phyloP scores from a whole-genome alignment of 2,329 filamentous ascomycete genomes.

The Diaporthe humulicola region DNA sequence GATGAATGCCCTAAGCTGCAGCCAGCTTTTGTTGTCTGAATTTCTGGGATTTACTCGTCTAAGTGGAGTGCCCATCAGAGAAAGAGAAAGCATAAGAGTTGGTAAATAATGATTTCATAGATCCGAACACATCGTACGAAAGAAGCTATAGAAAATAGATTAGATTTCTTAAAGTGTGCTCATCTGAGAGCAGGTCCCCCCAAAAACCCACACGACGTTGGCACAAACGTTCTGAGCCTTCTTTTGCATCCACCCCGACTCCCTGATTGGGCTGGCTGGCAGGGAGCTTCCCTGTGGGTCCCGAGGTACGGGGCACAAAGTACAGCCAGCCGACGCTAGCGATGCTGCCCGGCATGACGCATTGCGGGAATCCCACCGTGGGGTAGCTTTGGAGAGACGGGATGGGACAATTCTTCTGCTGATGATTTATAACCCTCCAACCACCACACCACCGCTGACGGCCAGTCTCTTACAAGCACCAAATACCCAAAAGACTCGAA shows the following conservation, averaged over 20 bases:
- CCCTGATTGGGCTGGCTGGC: not conserved
- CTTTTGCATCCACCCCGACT: not conserved
- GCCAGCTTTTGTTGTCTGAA: not conserved
- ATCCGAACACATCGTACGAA: not conserved
- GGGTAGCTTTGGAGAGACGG: conserved; percentile 8
- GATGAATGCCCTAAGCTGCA: not conserved
- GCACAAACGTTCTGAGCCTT: not conserved
- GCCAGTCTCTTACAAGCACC: not conserved
- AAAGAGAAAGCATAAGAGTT: too few species aligned
- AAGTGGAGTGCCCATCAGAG: not conserved
- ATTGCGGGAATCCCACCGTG: conserved; percentile 26
- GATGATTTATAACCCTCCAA: not conserved
- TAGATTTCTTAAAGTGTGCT: not conserved
- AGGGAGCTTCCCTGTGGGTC: not conserved
- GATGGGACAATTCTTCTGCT: conserved; percentile 8
- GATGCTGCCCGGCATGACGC: conserved; percentile 33
- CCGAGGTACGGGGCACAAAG: not conserved
- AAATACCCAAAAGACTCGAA: not conserved
- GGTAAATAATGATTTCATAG: not conserved
- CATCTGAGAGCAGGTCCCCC: not conserved
- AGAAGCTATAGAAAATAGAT: not conserved
- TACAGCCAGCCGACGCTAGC: not conserved
- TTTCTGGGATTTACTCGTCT: too few species aligned
- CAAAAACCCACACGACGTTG: not conserved
- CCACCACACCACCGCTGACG: not conserved